Evolutionary conservation across 139 green algal genomes (phyloP).

Genomic region (Ulvella scutata): DNA sequence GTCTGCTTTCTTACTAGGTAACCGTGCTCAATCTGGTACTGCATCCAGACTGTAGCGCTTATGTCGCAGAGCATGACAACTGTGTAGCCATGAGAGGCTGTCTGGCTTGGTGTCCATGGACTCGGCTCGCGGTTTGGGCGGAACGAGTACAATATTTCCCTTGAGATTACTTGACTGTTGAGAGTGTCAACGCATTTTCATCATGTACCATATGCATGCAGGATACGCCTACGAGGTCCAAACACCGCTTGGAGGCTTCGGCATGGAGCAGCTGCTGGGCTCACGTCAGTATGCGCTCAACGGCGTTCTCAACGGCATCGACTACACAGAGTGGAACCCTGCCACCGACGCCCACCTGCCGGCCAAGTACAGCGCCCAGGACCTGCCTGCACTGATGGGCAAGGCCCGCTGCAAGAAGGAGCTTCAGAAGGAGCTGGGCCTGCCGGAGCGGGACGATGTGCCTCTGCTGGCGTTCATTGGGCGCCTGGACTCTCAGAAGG

Average conservation of each 20-base stretch:
- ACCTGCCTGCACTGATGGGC: background rate
- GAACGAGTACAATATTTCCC: too few species aligned
- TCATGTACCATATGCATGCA: background rate
- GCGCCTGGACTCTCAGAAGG: conserved; percentile 67
- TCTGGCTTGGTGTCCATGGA: too few species aligned
- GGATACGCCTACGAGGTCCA: conserved; percentile 68
- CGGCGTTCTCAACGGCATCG: conserved; percentile 74
- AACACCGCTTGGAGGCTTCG: conserved; percentile 47
- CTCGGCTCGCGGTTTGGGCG: too few species aligned
- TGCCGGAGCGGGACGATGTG: conserved; percentile 3
- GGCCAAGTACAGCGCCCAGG: conserved; percentile 21
- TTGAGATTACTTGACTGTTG: too few species aligned
- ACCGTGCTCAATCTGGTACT: too few species aligned
- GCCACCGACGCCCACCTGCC: conserved; percentile 37
- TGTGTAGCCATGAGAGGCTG: too few species aligned
- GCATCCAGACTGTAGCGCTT: too few species aligned
- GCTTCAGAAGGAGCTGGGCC: conserved; percentile 12
- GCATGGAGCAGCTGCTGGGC: conserved; percentile 33
- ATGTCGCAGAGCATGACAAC: too few species aligned
- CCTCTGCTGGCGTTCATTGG: conserved; percentile 33
- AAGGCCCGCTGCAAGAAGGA: conserved; percentile 10
- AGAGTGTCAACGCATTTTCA: too few species aligned
- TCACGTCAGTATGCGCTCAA: conserved; percentile 38
- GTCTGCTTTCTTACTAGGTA: background rate
- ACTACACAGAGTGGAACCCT: conserved; percentile 50